Base-by-base conservation (phyloP, 208 protist species). In the Zelonia costaricensis region DNA sequence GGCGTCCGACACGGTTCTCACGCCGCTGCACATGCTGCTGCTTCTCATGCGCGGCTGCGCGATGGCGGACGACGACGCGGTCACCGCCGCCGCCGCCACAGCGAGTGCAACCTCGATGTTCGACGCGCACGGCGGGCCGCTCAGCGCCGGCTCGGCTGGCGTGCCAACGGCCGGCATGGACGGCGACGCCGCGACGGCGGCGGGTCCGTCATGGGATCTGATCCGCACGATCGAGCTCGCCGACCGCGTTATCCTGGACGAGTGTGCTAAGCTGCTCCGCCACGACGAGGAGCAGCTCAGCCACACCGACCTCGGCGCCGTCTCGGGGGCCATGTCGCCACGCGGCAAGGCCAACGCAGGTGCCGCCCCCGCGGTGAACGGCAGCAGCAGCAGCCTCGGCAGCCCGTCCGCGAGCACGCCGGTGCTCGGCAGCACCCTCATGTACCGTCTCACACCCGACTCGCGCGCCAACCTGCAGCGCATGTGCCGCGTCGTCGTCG, bases 11-110 rank as follows among this genome's bases (percentile, higher is more conserved):
- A 75, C 74, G 20, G 65, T 75, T 47, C 54, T 62, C 35, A 53
- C 84, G 27, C 80, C 80, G 15, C 23, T 87, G 54, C 75, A 87
- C 54, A 76, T 81, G 59, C 67, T 79, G 42, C 76, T 87, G 3
- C 62, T 87, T 28, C 66, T 87, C n/a, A 87, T 87, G 76, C 80
- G 80, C 1, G 67, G 54, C 47, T 84, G 80, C 49, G 42, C 3
- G 9, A 16, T 38, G 59, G 38, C 16, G 15, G 12, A 20, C 12
- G 10, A 25, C 20, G 28, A 28, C 31, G 15, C 16, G 23, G 13
- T 40, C 30, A 27, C 16, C 23, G 12, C 4, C 10, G 23, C 12
- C 15, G 22, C 7, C 3, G 16, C 16, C 7, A 8, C 28, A 15
- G 10, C 5, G 22, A 25, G 23, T 5, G 25, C 23, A 8, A 25